These are phyloP conservation scores for Pelargonium myrrhifolium DNA, from an alignment of 441 rosid genomes.

Conservation along the genomic window DNA sequence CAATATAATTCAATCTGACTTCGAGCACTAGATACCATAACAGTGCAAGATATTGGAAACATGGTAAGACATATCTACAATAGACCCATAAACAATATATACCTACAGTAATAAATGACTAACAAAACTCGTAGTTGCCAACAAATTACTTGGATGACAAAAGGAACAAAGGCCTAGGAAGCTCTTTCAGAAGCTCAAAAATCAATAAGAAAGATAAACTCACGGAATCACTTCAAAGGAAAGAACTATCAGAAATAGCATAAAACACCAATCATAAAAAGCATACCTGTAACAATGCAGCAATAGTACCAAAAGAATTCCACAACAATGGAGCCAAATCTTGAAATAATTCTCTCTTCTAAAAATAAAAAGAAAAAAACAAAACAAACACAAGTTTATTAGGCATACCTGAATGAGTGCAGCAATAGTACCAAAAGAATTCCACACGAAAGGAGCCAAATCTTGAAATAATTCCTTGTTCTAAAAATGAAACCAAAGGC, in stretches of 20 bases:
- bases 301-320: conserved; percentile 35
- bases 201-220: background rate
- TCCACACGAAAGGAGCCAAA: conserved; percentile 41
- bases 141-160: background rate
- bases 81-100: background rate
- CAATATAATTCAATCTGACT: background rate
- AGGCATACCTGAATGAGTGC: conserved; percentile 33
- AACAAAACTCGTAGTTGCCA: background rate
- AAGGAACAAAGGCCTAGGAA: background rate
- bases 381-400: conserved; percentile 19
- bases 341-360: conserved; percentile 78
- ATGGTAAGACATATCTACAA: background rate
- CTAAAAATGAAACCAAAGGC: conserved; percentile 24
- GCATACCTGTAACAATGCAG: conserved; percentile 33
- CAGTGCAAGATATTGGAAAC: background rate
- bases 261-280: conserved; percentile 8
- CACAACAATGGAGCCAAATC: conserved; percentile 60
- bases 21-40: background rate
- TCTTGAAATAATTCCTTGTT: conserved; percentile 32
- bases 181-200: background rate
- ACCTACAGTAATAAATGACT: background rate
- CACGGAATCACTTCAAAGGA: background rate
- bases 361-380: conserved; percentile 28
- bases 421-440: conserved; percentile 35
- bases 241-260: background rate